Conservation (phyloP, 163 green algal genomes). For the Scenedesmus sp. region DNA sequence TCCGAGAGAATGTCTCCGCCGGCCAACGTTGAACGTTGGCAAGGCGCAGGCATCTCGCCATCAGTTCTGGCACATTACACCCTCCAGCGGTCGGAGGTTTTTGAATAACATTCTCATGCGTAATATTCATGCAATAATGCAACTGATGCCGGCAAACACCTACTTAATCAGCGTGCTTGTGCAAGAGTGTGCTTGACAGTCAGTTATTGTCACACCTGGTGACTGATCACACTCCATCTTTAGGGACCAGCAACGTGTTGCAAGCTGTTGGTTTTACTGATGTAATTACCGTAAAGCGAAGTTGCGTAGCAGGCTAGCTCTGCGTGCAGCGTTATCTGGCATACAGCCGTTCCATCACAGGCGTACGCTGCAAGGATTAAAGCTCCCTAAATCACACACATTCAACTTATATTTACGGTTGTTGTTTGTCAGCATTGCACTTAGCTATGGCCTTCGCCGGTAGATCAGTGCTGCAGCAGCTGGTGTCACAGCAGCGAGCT, state of each 20-base stretch:
- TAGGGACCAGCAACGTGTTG: too few species aligned
- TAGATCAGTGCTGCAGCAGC: slow-evolving; percentile 4
- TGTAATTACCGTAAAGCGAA: too few species aligned
- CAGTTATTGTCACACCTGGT: not conserved
- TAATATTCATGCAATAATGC: too few species aligned
- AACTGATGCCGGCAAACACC: too few species aligned
- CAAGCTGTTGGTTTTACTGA: too few species aligned
- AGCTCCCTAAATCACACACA: not conserved
- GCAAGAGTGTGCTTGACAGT: not conserved
- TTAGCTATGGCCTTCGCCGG: not conserved
- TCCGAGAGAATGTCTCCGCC: not conserved
- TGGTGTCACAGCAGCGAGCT: slow-evolving; percentile 2
- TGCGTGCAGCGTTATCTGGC: too few species aligned
- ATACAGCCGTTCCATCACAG: too few species aligned
- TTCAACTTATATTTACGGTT: not conserved
- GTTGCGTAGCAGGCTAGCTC: too few species aligned
- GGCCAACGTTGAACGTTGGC: not conserved
- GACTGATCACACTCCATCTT: not conserved
- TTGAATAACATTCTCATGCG: too few species aligned
- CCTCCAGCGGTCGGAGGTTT: not conserved
- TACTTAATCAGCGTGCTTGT: too few species aligned
- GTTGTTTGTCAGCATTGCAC: not conserved
- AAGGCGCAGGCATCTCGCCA: not conserved
- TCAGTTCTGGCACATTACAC: not conserved
- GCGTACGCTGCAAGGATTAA: not conserved